Evolutionary conservation across 306 rosid genomes (phyloP).

Genomic region (Ceratonia siliqua): DNA sequence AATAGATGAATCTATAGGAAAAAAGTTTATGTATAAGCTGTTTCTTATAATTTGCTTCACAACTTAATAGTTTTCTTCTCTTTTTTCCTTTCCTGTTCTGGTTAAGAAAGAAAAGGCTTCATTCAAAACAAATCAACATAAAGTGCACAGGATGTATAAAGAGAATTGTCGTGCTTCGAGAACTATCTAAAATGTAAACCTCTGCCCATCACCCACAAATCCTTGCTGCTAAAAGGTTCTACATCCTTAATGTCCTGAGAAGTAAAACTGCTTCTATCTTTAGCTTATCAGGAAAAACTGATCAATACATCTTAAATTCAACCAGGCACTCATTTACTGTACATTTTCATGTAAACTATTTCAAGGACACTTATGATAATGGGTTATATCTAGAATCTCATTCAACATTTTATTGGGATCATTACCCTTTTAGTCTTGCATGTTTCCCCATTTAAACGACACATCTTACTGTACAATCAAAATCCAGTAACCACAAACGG

Average conservation of each 20-base stretch:
- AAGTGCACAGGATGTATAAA: neutral
- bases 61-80: neutral
- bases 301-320: slow-evolving; percentile 1
- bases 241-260: neutral
- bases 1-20: too few relatives aligned
- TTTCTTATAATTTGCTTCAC: neutral
- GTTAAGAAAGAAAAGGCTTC: neutral
- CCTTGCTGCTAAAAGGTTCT: neutral
- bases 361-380: neutral
- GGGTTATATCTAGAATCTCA: slow-evolving; percentile 6
- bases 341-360: neutral
- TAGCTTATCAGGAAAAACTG: neutral
- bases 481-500: slow-evolving; percentile 9
- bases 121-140: neutral
- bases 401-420: neutral
- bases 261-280: neutral
- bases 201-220: slow-evolving; percentile 5
- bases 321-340: neutral
- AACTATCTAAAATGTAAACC: too few relatives aligned
- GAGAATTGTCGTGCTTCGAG: neutral
- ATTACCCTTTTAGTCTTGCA: neutral
- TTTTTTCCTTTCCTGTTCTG: neutral
- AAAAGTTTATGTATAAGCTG: neutral
- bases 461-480: slow-evolving; percentile 10
- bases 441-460: slow-evolving; percentile 4